Base-by-base conservation (phyloP, 176 grass and related monocot genomes). In the Phyllostachys edulis region DNA sequence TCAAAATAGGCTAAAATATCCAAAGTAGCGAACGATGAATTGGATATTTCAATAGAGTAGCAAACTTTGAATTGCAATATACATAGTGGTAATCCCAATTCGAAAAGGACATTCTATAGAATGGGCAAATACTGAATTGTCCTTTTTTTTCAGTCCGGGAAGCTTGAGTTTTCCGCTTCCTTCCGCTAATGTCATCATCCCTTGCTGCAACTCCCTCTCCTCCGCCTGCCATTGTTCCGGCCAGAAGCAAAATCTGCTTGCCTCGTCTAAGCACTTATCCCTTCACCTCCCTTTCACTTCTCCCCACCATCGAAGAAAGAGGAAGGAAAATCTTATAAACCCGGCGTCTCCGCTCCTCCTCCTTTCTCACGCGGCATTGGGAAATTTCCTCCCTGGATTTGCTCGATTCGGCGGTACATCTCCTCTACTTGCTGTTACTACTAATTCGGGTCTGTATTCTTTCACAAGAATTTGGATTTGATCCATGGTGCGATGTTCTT, bases 301-400 rank as follows among this genome's bases (percentile, higher is more conserved):
- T 78, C 55, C 83, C 84, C 84, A 34, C 78, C 46, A 20, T 45
- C 7, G 64, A 86, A 85, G 77, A 17, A 85, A 85, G 44, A 1
- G 41, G 63, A 37, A 75, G 27, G 24, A 9, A 57, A 61, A 73
- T 74, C 74, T 86, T 23, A 36, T 21, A 50, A 40, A 46, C 52
- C 60, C 23, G 29, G 23, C 26, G 34, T 23, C 59, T 18, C 69
- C 1, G 29, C 23, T 21, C 9, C 45, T 37, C 34, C 26, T 29
- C 1, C 4, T 26, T 26, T 14, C 57, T n/a, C 71, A 15, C 18
- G 11, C 16, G 15, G 60, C 38, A 6, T n/a, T 2, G 23, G 45
- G 78, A 32, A 13, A 4, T 13, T 3, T 26, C 21, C 65, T 3
- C 11, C 15, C 27, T 34, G 6, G 47, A 24, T 67, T 50, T 12